phyloP scores from a whole-genome alignment of 495 filamentous ascomycete genomes.

The Penicillium canariense region DNA sequence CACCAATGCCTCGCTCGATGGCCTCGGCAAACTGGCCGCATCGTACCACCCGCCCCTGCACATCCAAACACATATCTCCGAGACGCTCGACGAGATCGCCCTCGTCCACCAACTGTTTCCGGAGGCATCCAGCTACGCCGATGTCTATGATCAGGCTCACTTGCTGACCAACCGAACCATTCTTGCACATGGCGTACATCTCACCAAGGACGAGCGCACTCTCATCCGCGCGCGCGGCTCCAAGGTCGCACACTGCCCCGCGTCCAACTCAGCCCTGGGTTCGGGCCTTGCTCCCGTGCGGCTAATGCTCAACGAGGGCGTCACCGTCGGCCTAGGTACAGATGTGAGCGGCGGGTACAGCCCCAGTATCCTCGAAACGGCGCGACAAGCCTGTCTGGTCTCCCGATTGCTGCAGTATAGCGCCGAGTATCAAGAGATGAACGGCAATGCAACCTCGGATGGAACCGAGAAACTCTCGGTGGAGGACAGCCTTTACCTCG shows the following conservation, averaged over 20 bases:
- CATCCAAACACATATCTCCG: constrained; percentile 89
- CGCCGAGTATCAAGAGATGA: neutral
- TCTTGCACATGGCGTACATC: constrained; percentile 84
- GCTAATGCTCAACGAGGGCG: constrained; percentile 63
- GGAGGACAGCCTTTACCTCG: constrained; percentile 81
- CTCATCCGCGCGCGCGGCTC: constrained; percentile 58
- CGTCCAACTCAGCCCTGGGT: constrained; percentile 75
- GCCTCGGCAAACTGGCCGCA: constrained; percentile 61
- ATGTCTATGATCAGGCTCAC: constrained; percentile 71
- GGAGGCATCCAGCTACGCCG: constrained; percentile 58
- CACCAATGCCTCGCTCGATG: constrained; percentile 53
- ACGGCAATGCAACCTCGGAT: constrained; percentile 10
- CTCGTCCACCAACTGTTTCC: constrained; percentile 77
- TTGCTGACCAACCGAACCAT: constrained; percentile 73
- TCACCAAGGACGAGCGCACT: constrained; percentile 79
- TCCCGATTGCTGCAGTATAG: constrained; percentile 49
- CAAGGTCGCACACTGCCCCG: constrained; percentile 82
- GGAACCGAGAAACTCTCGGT: constrained; percentile 60
- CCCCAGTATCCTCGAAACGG: constrained; percentile 72
- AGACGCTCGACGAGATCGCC: constrained; percentile 70
- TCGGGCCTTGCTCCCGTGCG: constrained; percentile 74
- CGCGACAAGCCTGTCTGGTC: constrained; percentile 72
- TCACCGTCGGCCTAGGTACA: constrained; percentile 81
- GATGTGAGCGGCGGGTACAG: constrained; percentile 87
- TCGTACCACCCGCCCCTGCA: constrained; percentile 55